Conservation (phyloP, 2,329 filamentous ascomycete genomes). For the Aschersonia sp. region DNA sequence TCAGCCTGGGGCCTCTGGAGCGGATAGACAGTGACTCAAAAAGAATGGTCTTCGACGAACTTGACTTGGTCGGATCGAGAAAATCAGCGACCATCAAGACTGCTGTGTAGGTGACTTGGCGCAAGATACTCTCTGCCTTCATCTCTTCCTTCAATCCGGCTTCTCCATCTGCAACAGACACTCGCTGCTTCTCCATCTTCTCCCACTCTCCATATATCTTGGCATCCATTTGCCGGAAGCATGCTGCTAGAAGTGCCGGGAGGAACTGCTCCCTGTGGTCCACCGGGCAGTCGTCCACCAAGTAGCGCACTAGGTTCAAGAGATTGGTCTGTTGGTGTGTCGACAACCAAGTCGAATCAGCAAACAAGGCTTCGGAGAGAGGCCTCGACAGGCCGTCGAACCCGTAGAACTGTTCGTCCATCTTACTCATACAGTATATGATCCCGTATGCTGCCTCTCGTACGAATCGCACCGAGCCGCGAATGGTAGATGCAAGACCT, state of each 20-base stretch:
- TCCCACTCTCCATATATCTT: conserved; percentile 87
- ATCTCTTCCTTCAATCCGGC: conserved; percentile 83
- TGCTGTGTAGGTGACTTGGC: conserved; percentile 83
- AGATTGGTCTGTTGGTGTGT: conserved; percentile 92
- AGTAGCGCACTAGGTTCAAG: conserved; percentile 71
- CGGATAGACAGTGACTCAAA: not conserved
- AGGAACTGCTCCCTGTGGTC: conserved; percentile 66
- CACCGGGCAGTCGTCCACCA: conserved; percentile 86
- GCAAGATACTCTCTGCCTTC: conserved; percentile 91
- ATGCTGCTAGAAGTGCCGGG: conserved; percentile 65
- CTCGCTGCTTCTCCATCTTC: conserved; percentile 50
- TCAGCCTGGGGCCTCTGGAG: not conserved
- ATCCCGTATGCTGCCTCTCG: conserved; percentile 91
- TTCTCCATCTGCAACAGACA: conserved; percentile 52
- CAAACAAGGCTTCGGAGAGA: conserved; percentile 71
- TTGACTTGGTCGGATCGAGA: conserved; percentile 58
- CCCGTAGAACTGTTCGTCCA: conserved; percentile 85
- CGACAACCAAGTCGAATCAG: conserved; percentile 68
- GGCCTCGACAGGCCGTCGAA: conserved; percentile 70
- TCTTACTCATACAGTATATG: conserved; percentile 79
- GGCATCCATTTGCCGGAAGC: conserved; percentile 74
- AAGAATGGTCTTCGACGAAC: conserved; percentile 25
- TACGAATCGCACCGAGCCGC: conserved; percentile 77
- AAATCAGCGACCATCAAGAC: conserved; percentile 86
- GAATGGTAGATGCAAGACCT: conserved; percentile 84